Evolutionary conservation across 352 stramenopile genomes (phyloP).

Genomic region (Plasmopara muralis): DNA sequence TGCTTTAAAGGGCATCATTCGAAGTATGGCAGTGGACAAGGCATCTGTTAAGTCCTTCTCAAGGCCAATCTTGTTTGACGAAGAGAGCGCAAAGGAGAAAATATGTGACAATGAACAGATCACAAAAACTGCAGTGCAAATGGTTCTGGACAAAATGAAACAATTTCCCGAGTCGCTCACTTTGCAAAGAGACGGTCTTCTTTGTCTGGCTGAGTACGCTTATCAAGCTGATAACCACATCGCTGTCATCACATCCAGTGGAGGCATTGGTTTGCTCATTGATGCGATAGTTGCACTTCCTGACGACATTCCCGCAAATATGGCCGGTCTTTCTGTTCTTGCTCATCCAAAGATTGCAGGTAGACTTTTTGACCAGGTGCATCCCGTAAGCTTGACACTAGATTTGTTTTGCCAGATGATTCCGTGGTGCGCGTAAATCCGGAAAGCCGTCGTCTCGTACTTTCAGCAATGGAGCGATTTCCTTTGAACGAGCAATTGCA

Average conservation of each 20-base stretch:
- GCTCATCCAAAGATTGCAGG: constrained; percentile 47
- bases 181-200: constrained; percentile 24
- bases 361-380: background rate
- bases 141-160: background rate
- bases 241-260: constrained; percentile 29
- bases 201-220: constrained; percentile 37
- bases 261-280: constrained; percentile 41
- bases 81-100: constrained; percentile 14
- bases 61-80: background rate
- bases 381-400: background rate
- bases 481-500: constrained; percentile 55
- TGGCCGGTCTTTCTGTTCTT: constrained; percentile 45
- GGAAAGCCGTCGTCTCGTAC: constrained; percentile 45
- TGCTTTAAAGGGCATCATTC: constrained; percentile 33
- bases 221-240: constrained; percentile 23
- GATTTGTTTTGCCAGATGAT: constrained; percentile 21
- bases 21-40: constrained; percentile 8
- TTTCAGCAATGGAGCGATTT: constrained; percentile 47
- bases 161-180: too few relatives aligned
- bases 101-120: background rate
- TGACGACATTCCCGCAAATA: constrained; percentile 40
- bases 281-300: constrained; percentile 43
- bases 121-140: constrained; percentile 8
- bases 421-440: constrained; percentile 43
- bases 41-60: background rate